Base-by-base conservation (phyloP, 805 yeast species). In the Nakazawaea siamensis region DNA sequence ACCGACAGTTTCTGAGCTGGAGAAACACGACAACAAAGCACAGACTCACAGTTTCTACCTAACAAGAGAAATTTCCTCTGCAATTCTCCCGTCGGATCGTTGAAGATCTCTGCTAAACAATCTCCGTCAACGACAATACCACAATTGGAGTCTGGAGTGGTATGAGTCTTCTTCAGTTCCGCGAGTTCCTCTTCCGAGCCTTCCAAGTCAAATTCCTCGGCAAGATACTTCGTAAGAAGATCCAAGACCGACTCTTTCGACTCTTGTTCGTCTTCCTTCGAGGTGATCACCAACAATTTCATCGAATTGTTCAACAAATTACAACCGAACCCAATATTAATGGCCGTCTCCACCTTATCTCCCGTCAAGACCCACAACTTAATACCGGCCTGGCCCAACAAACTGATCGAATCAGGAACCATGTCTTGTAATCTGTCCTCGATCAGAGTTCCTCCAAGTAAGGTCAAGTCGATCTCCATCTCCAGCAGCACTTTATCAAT, bases 1-100 rank as follows among this genome's bases (percentile, higher is more conserved):
- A 83, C 90, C n/a, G 77, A 73, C 12, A 92, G 92, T 51, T 83
- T 83, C 51, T 83, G 94, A 27, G 90, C 76, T 4, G 94, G 94
- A 1, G 92, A 82, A 23, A 83, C 94, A 60, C 94, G 73, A 56
- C 94, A 83, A 58, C 94, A 83, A 38, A 83, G 59, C 18, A 83
- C 94, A 14, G 92, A 80, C 40, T 71, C 74, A 62, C 94, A 83
- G 45, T 80, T 82, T 51, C 82, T 83, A 55, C 92, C 80, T 32
- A 83, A 57, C 18, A 83, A 56, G 38, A 83, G 61, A 48, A 83
- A 82, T 51, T 77, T 80, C 40, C 73, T 60, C 42, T 63, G 62
- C 33, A 64, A 57, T 3, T 62, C 72, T 45, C 55, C 62, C 18
- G 52, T 48, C 24, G 52, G 55, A n/a, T 39, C 33, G 16, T 60